phyloP scores from a whole-genome alignment of 306 rosid species.

The Alnus glutinosa region DNA sequence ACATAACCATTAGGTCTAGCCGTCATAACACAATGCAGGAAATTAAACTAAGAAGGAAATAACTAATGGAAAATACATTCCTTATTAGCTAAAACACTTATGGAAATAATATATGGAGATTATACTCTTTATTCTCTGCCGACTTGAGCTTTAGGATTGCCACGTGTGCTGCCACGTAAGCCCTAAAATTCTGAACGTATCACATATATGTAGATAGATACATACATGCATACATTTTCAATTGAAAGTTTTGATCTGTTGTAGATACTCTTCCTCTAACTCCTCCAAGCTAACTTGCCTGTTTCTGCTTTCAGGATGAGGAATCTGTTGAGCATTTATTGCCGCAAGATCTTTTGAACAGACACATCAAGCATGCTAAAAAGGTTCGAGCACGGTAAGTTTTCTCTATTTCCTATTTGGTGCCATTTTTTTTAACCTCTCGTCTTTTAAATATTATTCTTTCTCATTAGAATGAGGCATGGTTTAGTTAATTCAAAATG shows the following conservation, averaged over 20 bases:
- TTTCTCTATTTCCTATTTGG: not conserved
- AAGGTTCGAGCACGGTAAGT: constrained; percentile 75
- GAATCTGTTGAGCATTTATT: constrained; percentile 47
- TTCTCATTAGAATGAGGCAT: constrained; percentile 9
- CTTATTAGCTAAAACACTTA: no score
- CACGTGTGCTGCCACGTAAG: no score
- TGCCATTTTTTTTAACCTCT: constrained; percentile 20
- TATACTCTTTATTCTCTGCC: no score
- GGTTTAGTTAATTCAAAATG: not conserved
- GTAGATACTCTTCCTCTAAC: not conserved
- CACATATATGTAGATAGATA: no score
- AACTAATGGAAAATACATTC: no score
- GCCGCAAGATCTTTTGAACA: constrained; percentile 57
- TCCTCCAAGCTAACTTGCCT: constrained; percentile 15
- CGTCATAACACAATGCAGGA: no score
- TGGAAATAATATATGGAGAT: no score
- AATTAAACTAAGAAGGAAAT: no score
- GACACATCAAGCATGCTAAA: constrained; percentile 81
- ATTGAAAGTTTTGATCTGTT: constrained; percentile 3
- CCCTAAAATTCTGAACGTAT: no score
- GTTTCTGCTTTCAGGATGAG: constrained; percentile 52
- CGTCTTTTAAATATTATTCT: not conserved
- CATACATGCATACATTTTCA: constrained; percentile 5
- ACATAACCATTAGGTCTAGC: no score
- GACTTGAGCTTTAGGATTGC: no score